These are phyloP conservation scores for Echria macrotheca DNA, from an alignment of 495 filamentous ascomycete genomes.

Conservation along the genomic window DNA sequence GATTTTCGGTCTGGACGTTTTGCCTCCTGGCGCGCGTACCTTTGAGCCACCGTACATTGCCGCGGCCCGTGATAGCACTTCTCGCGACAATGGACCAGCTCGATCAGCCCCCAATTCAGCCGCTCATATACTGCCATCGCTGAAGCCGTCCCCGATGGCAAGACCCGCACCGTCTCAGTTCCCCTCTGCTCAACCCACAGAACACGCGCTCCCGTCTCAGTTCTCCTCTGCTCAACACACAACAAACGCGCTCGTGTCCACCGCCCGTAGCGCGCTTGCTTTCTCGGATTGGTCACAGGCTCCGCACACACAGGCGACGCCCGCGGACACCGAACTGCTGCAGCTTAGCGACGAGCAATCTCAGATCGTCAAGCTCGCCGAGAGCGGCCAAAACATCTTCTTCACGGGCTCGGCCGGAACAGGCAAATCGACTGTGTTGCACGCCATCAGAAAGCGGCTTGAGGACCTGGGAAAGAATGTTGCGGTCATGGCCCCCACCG, in stretches of 20 bases:
- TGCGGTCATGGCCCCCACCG: constrained; percentile 53
- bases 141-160: no score
- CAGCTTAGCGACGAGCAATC: constrained; percentile 46
- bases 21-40: constrained; percentile 9
- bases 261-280: background rate
- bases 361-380: constrained; percentile 43
- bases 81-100: no score
- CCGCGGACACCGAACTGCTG: background rate
- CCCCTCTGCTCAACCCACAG: no score
- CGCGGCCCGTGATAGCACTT: background rate
- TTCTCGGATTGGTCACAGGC: background rate
- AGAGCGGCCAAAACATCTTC: constrained; percentile 50
- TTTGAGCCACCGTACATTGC: constrained; percentile 15
- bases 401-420: constrained; percentile 58
- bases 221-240: no score
- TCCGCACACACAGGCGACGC: background rate
- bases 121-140: no score
- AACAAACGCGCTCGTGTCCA: no score
- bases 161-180: no score
- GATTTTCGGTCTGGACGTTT: background rate
- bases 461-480: constrained; percentile 29
- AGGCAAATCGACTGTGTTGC: constrained; percentile 55
- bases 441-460: constrained; percentile 39
- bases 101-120: no score
- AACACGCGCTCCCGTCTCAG: no score